Percentiles rank a stretch among this genome's conserved stretches.
These are phyloP conservation scores for Auricularia cornea DNA, from an alignment of 768 basidiomycete genomes.

Conservation along the genomic window DNA sequence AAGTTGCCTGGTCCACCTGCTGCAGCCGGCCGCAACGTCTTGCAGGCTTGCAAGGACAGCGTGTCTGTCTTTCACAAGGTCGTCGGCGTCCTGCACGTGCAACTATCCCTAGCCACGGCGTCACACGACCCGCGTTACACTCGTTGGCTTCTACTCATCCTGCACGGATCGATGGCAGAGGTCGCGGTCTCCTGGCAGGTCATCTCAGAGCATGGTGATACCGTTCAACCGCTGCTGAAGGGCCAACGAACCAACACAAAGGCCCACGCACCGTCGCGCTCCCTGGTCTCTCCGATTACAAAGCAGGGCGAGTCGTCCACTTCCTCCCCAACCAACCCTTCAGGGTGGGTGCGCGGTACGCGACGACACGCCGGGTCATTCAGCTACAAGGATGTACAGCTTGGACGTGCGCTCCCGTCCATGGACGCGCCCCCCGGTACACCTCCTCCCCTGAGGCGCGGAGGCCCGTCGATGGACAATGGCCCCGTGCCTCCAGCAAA, in stretches of 20 bases:
- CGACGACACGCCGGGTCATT: constrained; percentile 92
- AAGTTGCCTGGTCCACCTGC: constrained; percentile 61
- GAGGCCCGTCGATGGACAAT: constrained; percentile 18
- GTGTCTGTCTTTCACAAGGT: constrained; percentile 81
- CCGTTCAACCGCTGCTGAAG: constrained; percentile 55
- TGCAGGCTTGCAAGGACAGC: constrained; percentile 78
- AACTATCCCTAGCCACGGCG: constrained; percentile 66
- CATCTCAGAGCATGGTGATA: constrained; percentile 62
- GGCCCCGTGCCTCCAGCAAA: constrained; percentile 4
- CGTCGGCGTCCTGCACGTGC: constrained; percentile 71
- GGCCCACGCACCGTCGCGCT: constrained; percentile 21
- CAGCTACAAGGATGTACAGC: constrained; percentile 84
- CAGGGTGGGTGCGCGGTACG: constrained; percentile 44
- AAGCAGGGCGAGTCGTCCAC: constrained; percentile 13
- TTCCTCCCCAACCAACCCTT: constrained; percentile 15
- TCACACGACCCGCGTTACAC: constrained; percentile 82
- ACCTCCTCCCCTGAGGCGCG: constrained; percentile 33
- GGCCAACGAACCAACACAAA: constrained; percentile 32
- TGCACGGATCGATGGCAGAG: constrained; percentile 87
- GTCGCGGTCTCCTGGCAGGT: constrained; percentile 77
- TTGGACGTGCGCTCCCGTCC: constrained; percentile 73
- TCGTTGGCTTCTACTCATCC: constrained; percentile 73
- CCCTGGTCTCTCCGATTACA: constrained; percentile 23
- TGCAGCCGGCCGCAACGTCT: constrained; percentile 61
- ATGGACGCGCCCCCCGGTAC: constrained; percentile 33